These are phyloP conservation scores for Puccinia novopanici DNA, from an alignment of 1,284 basidiomycete species.

Conservation along the genomic window DNA sequence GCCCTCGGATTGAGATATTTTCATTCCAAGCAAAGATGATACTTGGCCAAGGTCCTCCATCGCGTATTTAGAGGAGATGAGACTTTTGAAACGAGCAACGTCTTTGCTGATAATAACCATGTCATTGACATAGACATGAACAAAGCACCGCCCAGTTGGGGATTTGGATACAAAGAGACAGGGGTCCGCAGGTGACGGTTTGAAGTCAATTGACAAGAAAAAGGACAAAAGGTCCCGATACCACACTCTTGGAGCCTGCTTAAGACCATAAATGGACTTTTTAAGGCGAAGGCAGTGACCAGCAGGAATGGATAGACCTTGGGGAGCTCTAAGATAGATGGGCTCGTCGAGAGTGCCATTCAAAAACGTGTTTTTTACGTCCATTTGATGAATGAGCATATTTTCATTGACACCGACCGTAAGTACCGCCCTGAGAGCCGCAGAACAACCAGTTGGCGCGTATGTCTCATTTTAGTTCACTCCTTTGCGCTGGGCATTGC, in stretches of 20 bases:
- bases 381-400: constrained; percentile 60
- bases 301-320: constrained; percentile 51
- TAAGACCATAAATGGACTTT: not conserved
- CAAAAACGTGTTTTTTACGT: constrained; percentile 62
- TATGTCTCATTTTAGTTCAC: constrained; percentile 62
- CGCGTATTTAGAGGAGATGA: not conserved
- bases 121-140: not conserved
- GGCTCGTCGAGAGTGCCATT: constrained; percentile 62
- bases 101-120: not conserved
- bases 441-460: constrained; percentile 60
- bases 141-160: not conserved
- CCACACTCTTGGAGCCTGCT: not conserved
- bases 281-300: not conserved
- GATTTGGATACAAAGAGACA: not conserved
- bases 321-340: constrained; percentile 60
- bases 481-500: constrained; percentile 61
- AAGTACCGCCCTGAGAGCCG: constrained; percentile 59
- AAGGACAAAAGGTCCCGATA: not conserved
- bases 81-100: not conserved
- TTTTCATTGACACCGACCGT: constrained; percentile 59
- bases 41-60: constrained; percentile 33
- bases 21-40: not conserved
- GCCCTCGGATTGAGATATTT: not conserved
- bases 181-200: not conserved
- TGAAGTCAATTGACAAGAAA: not conserved